Conservation (phyloP, 495 filamentous ascomycete genomes). For the Penicillium cinerascens region DNA sequence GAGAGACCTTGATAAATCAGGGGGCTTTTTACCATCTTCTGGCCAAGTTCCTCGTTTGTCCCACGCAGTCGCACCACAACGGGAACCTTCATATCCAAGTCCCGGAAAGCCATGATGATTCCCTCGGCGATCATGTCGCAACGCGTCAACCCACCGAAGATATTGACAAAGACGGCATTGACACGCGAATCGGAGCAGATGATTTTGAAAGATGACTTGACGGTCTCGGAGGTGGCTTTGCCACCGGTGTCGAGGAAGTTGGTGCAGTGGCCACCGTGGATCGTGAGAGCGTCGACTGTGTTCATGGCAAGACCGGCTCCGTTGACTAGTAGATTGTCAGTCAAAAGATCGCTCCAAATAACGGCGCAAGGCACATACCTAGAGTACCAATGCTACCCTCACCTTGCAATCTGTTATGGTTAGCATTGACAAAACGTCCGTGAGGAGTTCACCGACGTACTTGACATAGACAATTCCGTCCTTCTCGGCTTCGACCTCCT, state of each 20-base stretch:
- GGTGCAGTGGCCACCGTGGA: conserved; percentile 60
- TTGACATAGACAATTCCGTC: conserved; percentile 73
- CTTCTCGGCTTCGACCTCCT: conserved; percentile 64
- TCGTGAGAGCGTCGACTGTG: conserved; percentile 72
- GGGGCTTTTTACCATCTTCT: conserved; percentile 56
- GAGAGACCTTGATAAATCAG: not conserved
- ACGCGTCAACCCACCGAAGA: conserved; percentile 82
- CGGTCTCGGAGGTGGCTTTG: conserved; percentile 82
- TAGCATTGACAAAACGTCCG: not conserved
- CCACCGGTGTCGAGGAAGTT: conserved; percentile 92
- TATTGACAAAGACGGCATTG: conserved; percentile 78
- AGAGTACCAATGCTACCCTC: conserved; percentile 65
- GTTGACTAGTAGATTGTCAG: conserved; percentile 52
- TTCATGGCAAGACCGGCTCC: conserved; percentile 93
- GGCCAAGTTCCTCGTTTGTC: conserved; percentile 74
- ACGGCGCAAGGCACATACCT: conserved; percentile 24
- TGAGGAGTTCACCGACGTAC: conserved; percentile 20
- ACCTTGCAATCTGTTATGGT: conserved; percentile 37
- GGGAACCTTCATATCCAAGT: conserved; percentile 65
- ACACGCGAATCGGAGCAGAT: conserved; percentile 70
- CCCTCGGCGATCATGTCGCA: conserved; percentile 89
- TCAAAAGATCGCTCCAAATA: not conserved
- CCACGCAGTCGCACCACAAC: conserved; percentile 83
- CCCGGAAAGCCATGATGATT: conserved; percentile 72
- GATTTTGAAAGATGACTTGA: conserved; percentile 70